phyloP scores from a whole-genome alignment of 2,329 filamentous ascomycete species.

The Epichloe amarillans region DNA sequence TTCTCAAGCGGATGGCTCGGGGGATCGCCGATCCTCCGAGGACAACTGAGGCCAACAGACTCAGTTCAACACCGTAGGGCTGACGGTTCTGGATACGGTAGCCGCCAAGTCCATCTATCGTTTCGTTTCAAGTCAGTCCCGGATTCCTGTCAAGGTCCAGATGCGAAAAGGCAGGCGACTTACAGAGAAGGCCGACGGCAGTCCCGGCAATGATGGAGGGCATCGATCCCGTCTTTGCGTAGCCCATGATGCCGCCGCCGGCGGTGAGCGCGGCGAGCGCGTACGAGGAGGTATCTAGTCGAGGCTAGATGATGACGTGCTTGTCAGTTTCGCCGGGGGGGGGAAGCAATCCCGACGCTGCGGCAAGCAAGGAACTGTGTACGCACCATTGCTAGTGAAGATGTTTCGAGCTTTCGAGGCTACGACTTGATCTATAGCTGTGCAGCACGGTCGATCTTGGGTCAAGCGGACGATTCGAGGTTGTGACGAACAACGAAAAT shows the following conservation, averaged over 20 bases:
- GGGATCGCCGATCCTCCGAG: conserved; percentile 76
- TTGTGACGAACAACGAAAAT: no score
- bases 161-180: conserved; percentile 11
- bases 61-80: conserved; percentile 75
- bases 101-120: conserved; percentile 61
- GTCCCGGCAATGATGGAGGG: conserved; percentile 78
- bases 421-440: not conserved
- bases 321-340: not conserved
- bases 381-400: not conserved
- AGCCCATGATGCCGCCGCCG: conserved; percentile 77
- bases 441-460: no score
- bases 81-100: conserved; percentile 64
- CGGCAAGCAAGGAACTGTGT: not conserved
- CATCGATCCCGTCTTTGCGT: conserved; percentile 68
- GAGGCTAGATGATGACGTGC: conserved; percentile 3
- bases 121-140: not conserved
- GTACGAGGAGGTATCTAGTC: conserved; percentile 49
- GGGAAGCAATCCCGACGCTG: no score
- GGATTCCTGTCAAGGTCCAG: not conserved
- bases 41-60: conserved; percentile 75
- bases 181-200: conserved; percentile 59
- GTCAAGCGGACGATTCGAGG: no score
- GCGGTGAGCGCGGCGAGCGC: conserved; percentile 72
- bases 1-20: conserved; percentile 67
- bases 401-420: not conserved